Base-by-base conservation (phyloP, 2,329 filamentous ascomycete genomes). In the Coniella vitis region DNA sequence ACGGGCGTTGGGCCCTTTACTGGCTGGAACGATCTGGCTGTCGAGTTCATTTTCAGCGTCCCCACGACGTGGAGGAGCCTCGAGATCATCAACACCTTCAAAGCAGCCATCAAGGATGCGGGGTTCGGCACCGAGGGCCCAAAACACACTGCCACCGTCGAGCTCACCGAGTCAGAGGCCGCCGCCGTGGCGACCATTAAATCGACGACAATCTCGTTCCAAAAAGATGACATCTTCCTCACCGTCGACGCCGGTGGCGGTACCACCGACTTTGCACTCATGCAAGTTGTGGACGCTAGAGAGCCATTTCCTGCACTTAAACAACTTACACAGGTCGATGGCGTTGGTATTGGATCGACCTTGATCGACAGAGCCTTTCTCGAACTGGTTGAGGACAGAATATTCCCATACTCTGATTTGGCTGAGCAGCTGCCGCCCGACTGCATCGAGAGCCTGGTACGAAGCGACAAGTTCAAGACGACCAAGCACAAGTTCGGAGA, bases 41-140 rank as follows among this genome's bases (percentile, higher is more conserved):
- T 80, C 2, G 69, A 73, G 35, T 81, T 79, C 55, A 61, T 79
- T 8, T 80, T 80, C 60, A 75, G 72, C 39, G 75, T 78, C 1
- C 77, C 77, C 0, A 80, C 76, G 1, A 79, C 76, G 0, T 81
- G 76, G 76, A 67, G 65, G 9, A 71, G 63, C 2, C 64, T 73
- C 49, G 66, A 67, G 7, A 70, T 72, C 2, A 71, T 79, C 44
- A 76, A 78, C 58, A 62, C 60, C 4, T 79, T 78, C 61, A 73
- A 73, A 49, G 56, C 57, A 1, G 69, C 75, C 25, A 70, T 78
- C 3, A 56, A 59, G 13, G 60, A 65, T 14, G 71, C 74, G 1
- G 75, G 76, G 0, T 81, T 78, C 52, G 75, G 73, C 1, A 48
- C 57, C 2, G 69, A 69, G 16, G 67, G 70, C 0, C 57, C 55